Evolutionary conservation across 2,329 filamentous ascomycete species (phyloP), one percentile per base, ranked within the genome.

Genomic region (Alternaria solani): DNA sequence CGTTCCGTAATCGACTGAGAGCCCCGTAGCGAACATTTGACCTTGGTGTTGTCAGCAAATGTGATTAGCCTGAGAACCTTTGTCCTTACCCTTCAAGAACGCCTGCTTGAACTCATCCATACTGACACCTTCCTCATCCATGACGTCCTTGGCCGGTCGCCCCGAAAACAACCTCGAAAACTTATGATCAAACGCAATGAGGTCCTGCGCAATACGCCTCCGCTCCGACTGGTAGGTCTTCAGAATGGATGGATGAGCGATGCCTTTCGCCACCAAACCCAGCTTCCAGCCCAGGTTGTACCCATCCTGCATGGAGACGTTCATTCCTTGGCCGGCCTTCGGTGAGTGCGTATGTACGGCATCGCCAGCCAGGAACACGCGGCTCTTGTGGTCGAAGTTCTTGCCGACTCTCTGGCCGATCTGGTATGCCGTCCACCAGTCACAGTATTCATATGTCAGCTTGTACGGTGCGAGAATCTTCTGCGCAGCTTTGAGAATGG

Each of bases 261-360:
- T 62, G 5, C 81, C 79, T 28, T 81, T 83, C 23, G 86, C 72
- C 0, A 85, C 84, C 28, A 81, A 71, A 0, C 80, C 81, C 2
- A 87, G 72, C 68, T 88, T 88, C 85, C 86, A 87, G 28, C 83
- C 84, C 0, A 88, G 78, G 64, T 87, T 88, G 74, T 81, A 87
- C 5, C 82, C 78, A 72, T 92, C 89, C 67, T 90, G 88, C 86
- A 92, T 89, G 30, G 83, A 86, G 2, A 90, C 86, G 66, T 92
- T 92, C 88, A 91, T 91, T 12, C 89, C 89, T 70, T 91, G 88
- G 2, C 88, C 88, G 0, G 87, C 88, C 69, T 90, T 90, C 20
- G 88, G 88, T 16, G 78, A 81, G 66, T 85, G 83, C 3, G 83
- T 85, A 60, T 85, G 82, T 23, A 86, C 85, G 1, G 88, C 89